Conservation (phyloP, 352 stramenopile genomes). For the Proteromonas lacertae region DNA sequence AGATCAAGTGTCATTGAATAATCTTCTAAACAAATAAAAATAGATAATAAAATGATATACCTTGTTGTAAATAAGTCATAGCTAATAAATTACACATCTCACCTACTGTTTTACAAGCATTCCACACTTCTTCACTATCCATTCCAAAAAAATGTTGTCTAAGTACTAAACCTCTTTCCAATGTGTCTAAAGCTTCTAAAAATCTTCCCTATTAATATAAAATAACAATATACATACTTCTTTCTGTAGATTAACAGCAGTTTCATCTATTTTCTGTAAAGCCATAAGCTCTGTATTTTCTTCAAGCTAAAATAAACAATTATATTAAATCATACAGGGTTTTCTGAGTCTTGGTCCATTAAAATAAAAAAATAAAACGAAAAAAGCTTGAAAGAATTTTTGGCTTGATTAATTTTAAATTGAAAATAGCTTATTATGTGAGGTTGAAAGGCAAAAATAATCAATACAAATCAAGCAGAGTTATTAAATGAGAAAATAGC, state of each 20-base stretch:
- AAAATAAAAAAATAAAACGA: too few species aligned
- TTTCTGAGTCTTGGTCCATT: too few species aligned
- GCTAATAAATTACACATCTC: constrained; percentile 71
- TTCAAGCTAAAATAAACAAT: too few species aligned
- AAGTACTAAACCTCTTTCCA: constrained; percentile 57
- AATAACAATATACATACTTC: constrained; percentile 7
- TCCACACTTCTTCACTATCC: constrained; percentile 45
- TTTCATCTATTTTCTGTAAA: constrained; percentile 45
- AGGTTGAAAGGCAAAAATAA: too few species aligned
- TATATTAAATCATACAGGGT: too few species aligned
- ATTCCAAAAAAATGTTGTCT: constrained; percentile 59
- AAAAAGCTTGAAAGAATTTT: too few species aligned
- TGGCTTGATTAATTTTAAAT: too few species aligned
- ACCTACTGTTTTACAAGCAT: constrained; percentile 49
- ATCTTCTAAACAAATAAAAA: constrained; percentile 11
- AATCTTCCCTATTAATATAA: constrained; percentile 23
- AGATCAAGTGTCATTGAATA: constrained; percentile 53
- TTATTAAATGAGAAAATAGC: too few species aligned
- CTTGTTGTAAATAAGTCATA: constrained; percentile 73
- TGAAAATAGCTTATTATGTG: too few species aligned
- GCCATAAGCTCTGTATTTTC: constrained; percentile 32
- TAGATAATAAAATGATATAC: constrained; percentile 4
- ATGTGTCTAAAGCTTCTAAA: constrained; percentile 52
- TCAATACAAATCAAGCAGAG: too few species aligned
- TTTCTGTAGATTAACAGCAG: constrained; percentile 43